Evolutionary conservation across 306 rosid genomes (phyloP).

Genomic region (Ormosia emarginata): DNA sequence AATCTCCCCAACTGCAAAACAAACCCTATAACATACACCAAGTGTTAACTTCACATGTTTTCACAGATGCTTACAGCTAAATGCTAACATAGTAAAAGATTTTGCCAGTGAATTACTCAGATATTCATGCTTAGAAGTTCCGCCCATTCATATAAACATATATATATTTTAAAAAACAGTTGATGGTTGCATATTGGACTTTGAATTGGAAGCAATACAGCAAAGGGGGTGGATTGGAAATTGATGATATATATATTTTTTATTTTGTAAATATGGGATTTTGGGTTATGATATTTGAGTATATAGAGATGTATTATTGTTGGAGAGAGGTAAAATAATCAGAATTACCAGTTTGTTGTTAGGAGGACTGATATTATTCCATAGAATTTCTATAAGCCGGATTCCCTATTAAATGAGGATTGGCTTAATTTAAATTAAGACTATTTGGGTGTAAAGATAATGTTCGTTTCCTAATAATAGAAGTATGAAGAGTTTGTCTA

Average conservation of each 20-base stretch:
- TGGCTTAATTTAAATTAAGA: not conserved
- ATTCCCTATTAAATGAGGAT: not conserved
- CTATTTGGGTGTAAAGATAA: not conserved
- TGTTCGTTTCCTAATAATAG: not conserved
- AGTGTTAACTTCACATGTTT: not conserved
- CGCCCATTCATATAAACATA: not conserved
- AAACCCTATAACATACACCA: slow-evolving; percentile 49
- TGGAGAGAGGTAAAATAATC: slow-evolving; percentile 1
- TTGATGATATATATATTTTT: not conserved
- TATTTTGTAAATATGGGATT: not conserved
- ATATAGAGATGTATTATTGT: not conserved
- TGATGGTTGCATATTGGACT: not conserved
- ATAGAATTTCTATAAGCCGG: not conserved
- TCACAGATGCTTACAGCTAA: not conserved
- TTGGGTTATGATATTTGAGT: not conserved
- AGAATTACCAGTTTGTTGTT: not conserved
- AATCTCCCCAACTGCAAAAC: slow-evolving; percentile 86
- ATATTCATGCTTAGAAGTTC: not conserved
- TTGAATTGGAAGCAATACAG: not conserved
- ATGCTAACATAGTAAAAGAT: not conserved
- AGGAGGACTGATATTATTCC: not conserved
- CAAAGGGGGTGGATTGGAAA: not conserved
- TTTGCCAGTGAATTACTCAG: not conserved
- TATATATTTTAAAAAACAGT: too few species aligned
- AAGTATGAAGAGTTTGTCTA: not conserved